Base-by-base conservation (phyloP, 176 grass and related monocot genomes). In the Oryza nivara region DNA sequence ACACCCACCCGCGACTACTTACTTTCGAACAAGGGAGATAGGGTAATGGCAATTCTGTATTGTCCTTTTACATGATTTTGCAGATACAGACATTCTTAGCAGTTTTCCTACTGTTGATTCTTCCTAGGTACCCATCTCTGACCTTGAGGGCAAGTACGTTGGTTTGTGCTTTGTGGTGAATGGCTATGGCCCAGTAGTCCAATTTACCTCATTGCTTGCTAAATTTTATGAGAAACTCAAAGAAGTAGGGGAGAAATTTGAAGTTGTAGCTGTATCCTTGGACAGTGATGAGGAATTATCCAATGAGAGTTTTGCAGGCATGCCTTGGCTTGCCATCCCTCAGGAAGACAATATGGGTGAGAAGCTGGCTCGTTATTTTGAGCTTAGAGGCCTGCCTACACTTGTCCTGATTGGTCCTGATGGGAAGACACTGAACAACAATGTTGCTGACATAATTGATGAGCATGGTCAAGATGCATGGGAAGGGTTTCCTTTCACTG, bases 321-420 rank as follows among this genome's bases (percentile, higher is more conserved):
- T 90, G 86, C 89, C 91, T 83, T 98, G 91, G 91, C 83, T 98
- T 41, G 91, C 93, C 9, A 90, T 98, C 82, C 96, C 93, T 74
- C 94, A 83, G 11, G 88, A 83, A 8, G 96, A 95, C 74, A 84
- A 83, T 77, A 89, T 72, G 41, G 82, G 86, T 80, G 74, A 89
- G 46, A 92, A 84, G 72, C 74, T 98, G 40, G 90, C 81, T 56
- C 88, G 84, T 16, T 98, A 95, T 84, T 98, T 98, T 68, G 93
- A 95, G 73, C 86, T 95, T 68, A 69, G 73, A 5, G 9, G 20
- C 34, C 73, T 92, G 63, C 96, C 91, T 20, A 93, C 85, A 45
- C 84, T 98, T 69, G 87, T 92, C 63, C 85, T 95, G 34, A 93
- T 94, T 74, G 96, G 93, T 79, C 80, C 93, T 23, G 93, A 95